phyloP scores from a whole-genome alignment of 768 basidiomycete genomes.

The Suillus clintonianus region DNA sequence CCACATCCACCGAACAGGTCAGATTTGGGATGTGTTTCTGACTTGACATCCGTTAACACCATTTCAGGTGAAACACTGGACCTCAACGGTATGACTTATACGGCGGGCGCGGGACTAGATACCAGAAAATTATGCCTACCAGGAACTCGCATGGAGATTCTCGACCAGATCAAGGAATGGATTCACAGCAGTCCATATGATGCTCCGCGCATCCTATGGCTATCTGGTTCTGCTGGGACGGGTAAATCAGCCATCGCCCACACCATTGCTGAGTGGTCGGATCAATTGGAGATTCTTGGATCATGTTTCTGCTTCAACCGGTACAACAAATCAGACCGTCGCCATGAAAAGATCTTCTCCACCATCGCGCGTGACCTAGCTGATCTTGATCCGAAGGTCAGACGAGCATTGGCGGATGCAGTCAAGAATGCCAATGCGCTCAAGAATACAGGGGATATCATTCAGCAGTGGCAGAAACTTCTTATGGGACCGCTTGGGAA shows the following conservation, averaged over 20 bases:
- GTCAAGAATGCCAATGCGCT: neutral
- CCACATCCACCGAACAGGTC: neutral
- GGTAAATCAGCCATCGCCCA: conserved; percentile 11
- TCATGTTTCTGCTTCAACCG: neutral
- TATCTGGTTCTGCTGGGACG: conserved; percentile 22
- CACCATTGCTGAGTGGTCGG: neutral
- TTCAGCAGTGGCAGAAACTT: conserved; percentile 16
- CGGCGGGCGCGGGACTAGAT: neutral
- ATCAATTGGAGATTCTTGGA: no score
- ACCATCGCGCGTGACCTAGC: neutral
- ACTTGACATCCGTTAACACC: neutral
- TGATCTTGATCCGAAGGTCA: neutral
- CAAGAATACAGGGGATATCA: neutral
- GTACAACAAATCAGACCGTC: neutral
- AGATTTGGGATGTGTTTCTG: neutral
- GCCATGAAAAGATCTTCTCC: neutral
- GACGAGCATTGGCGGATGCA: neutral
- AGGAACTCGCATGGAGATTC: conserved; percentile 13
- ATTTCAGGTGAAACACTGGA: neutral
- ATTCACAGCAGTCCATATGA: neutral
- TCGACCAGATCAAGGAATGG: conserved; percentile 19
- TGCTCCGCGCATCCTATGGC: conserved; percentile 20
- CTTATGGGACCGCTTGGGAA: conserved; percentile 14
- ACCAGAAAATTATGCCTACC: conserved; percentile 11
- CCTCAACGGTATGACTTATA: neutral